Evolutionary conservation across 2,329 filamentous ascomycete genomes (phyloP), one percentile per base, ranked within the genome.

Genomic region (Conoideocrella luteorostrata): DNA sequence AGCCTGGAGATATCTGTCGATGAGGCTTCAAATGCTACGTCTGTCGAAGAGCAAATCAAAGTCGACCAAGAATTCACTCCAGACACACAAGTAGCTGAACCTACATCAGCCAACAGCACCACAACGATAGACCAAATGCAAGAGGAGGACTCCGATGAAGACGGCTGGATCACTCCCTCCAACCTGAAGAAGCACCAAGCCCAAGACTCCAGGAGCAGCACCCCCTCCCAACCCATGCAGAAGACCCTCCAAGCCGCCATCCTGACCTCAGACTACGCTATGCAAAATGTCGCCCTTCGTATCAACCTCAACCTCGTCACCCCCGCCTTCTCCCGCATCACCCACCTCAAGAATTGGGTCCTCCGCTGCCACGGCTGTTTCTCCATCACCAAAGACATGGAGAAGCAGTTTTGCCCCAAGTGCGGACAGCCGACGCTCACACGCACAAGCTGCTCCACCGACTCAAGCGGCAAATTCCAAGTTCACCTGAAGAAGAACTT

Each of bases 301-400:
- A 94, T 97, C 72, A 95, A 96, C 68, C 78, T 98, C 42, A 88
- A 93, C 60, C 79, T 96, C 10, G 76, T 96, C 46, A 89, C 90
- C 1, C 78, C 87, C 0, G 77, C 80, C 13, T 72, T 97, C 48
- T 77, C 86, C 50, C 82, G 89, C 56, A 88, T 98, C 60, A 84
- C 82, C 29, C 81, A 86, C 47, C 77, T 97, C 51, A 91, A 89
- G 63, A 91, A 86, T 11, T 95, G 88, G 75, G 81, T 96, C 4
- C 77, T 95, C 45, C 84, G 93, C 34, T 98, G 93, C 72, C 91
- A 98, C 68, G 89, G 84, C 45, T 95, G 90, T 72, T 98, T 97
- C 72, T 70, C 81, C 50, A 80, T 87, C 43, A 88, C 84, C 51
- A 87, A 86, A 56, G 81, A 95, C 56, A 90, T 89, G 80, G 71